Evolutionary conservation across 805 yeast species (phyloP).

Genomic region (Candida coquimbonensis): DNA sequence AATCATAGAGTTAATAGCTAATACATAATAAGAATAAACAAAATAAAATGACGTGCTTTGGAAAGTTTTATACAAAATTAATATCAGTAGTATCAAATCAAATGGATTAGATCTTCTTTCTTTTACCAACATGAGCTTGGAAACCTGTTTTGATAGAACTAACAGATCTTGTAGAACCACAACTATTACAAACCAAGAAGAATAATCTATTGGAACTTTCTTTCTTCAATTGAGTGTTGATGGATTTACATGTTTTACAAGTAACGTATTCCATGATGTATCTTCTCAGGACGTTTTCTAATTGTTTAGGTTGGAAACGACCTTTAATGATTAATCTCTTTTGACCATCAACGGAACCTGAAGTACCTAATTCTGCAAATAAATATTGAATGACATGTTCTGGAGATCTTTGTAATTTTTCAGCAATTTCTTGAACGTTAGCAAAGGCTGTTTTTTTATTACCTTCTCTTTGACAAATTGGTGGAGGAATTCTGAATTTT

Average conservation of each 20-base stretch:
- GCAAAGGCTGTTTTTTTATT: constrained; percentile 93
- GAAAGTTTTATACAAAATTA: background rate
- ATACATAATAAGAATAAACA: background rate
- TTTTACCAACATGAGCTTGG: constrained; percentile 95
- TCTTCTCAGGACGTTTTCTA: constrained; percentile 93
- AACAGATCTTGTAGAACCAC: constrained; percentile 97
- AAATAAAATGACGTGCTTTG: too few species aligned
- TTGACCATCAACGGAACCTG: constrained; percentile 98
- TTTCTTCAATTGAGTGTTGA: constrained; percentile 92
- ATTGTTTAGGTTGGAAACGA: constrained; percentile 94
- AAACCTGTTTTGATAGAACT: constrained; percentile 98
- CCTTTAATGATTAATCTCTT: constrained; percentile 96
- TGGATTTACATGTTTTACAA: constrained; percentile 97
- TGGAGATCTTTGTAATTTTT: constrained; percentile 90
- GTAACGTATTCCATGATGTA: constrained; percentile 96
- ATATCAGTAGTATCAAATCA: too few species aligned
- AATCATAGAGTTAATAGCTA: background rate
- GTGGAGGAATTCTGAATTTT: constrained; percentile 96
- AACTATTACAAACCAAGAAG: constrained; percentile 94
- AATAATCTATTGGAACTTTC: constrained; percentile 95
- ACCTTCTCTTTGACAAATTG: constrained; percentile 95
- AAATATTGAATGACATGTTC: constrained; percentile 95
- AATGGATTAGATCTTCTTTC: constrained; percentile 46
- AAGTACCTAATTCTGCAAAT: constrained; percentile 98
- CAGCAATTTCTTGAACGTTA: constrained; percentile 90